phyloP scores from a whole-genome alignment of 179 eudicot genomes.

The Vitellaria paradoxa region DNA sequence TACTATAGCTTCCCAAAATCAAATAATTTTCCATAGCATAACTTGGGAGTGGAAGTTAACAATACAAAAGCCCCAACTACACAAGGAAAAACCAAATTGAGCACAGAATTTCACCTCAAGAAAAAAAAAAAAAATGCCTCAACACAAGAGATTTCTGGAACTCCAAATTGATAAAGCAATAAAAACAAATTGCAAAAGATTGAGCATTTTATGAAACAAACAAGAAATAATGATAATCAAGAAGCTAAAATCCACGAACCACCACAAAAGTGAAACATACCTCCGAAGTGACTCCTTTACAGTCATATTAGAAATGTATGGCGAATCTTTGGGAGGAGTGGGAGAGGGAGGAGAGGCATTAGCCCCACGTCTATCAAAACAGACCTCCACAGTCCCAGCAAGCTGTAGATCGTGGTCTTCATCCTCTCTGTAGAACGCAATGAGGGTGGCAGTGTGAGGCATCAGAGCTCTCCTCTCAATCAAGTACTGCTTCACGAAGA shows the following conservation, averaged over 20 bases:
- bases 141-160: background rate
- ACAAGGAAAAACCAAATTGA: background rate
- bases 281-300: slow-evolving; percentile 66
- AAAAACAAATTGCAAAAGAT: background rate
- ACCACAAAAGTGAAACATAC: slow-evolving; percentile 24
- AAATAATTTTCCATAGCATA: background rate
- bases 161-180: background rate
- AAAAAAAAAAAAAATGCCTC: background rate
- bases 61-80: background rate
- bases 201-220: background rate
- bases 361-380: slow-evolving; percentile 66
- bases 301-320: slow-evolving; percentile 88
- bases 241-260: background rate
- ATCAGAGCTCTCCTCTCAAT: slow-evolving; percentile 56
- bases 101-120: too few relatives aligned
- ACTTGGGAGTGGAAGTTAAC: background rate
- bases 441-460: slow-evolving; percentile 72
- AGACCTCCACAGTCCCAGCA: slow-evolving; percentile 82
- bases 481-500: slow-evolving; percentile 73
- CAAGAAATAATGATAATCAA: background rate
- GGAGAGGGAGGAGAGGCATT: slow-evolving; percentile 77
- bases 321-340: slow-evolving; percentile 61
- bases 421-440: slow-evolving; percentile 51
- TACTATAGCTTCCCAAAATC: background rate
- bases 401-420: slow-evolving; percentile 41